Evolutionary conservation across 148 eudicot species (phyloP).

Genomic region (Oxyria digyna): DNA sequence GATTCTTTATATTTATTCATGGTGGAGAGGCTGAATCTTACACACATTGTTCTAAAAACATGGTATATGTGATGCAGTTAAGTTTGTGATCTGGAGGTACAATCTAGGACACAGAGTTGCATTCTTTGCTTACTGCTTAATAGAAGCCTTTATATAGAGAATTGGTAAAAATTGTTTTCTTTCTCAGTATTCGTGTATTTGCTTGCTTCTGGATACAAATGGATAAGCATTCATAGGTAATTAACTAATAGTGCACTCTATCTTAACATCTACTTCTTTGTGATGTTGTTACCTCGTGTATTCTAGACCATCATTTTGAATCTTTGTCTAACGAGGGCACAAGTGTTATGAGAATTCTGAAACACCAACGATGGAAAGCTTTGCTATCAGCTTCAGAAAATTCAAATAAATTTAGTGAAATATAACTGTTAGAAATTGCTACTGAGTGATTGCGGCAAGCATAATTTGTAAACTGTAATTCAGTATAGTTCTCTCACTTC

Average conservation of each 20-base stretch:
- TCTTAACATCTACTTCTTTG: background rate
- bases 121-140: background rate
- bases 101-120: background rate
- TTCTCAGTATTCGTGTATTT: background rate
- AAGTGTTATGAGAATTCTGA: background rate
- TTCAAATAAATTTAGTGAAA: background rate
- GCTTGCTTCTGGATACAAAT: background rate
- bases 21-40: background rate
- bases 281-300: background rate
- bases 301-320: background rate
- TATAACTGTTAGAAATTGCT: background rate
- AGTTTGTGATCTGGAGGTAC: background rate
- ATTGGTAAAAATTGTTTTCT: background rate
- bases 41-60: background rate
- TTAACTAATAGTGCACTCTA: background rate
- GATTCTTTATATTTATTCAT: background rate
- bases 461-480: background rate
- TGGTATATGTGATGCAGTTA: background rate
- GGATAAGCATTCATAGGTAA: background rate
- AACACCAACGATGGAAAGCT: background rate
- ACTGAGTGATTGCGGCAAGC: background rate
- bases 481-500: background rate
- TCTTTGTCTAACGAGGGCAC: background rate
- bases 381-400: background rate
- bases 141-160: background rate